Base-by-base conservation (phyloP, 257 asterid species). In the Rubia yunnanensis region DNA sequence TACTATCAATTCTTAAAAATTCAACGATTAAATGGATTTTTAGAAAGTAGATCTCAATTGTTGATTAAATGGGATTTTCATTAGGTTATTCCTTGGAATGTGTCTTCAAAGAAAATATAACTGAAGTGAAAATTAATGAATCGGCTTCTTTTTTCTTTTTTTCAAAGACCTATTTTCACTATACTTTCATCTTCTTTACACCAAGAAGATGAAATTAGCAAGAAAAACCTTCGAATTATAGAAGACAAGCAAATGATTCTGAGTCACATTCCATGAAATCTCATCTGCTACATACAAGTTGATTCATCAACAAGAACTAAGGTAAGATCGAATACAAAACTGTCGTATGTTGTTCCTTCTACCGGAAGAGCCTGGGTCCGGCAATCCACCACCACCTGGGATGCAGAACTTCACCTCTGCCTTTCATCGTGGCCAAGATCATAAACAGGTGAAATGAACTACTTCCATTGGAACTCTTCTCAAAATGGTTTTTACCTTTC, bases 271-370 rank as follows among this genome's bases (percentile, higher is more conserved):
- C 60, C 9, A 59, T 32, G 35, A 30, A 24, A 64, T 64, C 14
- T 30, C 60, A 63, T 55, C 41, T 27, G 26, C 55, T 54, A 31
- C 52, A 64, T 64, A 71, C 70, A 71, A 7, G 50, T 14, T 52
- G 2, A 41, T 27, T 9, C 24, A 53, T 53, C 60, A 71, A 54
- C 23, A 39, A 28, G 28, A 44, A 64, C 17, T n/a, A 24, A 41
- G 54, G 39, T 13, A 4, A 60, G 20, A 20, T 22, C 38, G 15
- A 31, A 22, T 63, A 54, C 70, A 64, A 64, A 71, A 71, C 46
- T 63, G 64, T 63, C 7, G 49, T 44, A n/a, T 4, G 4, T 44
- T 31, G 50, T 53, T 60, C 38, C 46, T 60, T 53, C 24, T 7
- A 39, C 28, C 48, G 60, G 68, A 60, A 60, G 68, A 18, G 55